Evolutionary conservation across 2,329 filamentous ascomycete genomes (phyloP).

Genomic region (Xylariaceae sp.): DNA sequence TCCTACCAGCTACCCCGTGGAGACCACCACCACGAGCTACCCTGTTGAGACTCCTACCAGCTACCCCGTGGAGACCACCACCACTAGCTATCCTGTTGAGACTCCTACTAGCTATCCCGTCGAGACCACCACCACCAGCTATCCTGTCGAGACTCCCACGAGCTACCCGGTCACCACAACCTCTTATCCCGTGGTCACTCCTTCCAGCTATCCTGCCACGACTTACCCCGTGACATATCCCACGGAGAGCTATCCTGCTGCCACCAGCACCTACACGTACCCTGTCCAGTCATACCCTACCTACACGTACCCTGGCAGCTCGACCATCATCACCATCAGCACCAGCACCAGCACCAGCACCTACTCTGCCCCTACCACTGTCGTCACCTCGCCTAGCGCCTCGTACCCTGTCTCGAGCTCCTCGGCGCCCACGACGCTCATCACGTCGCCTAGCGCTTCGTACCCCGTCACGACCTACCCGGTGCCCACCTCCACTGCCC

Average conservation of each 20-base stretch:
- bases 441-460: background rate
- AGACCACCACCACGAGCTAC: constrained; percentile 36
- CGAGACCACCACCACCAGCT: background rate
- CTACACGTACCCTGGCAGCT: background rate
- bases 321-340: background rate
- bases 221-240: too few species aligned
- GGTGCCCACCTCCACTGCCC: constrained; percentile 1
- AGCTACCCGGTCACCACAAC: constrained; percentile 4
- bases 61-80: constrained; percentile 3
- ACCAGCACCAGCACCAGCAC: background rate
- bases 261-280: constrained; percentile 2
- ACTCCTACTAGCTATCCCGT: constrained; percentile 4
- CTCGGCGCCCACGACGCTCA: background rate
- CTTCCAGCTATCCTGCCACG: constrained; percentile 3
- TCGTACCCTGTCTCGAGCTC: background rate
- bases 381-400: background rate
- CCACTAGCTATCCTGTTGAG: constrained; percentile 2
- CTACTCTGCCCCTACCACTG: background rate
- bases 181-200: constrained; percentile 1
- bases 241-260: constrained; percentile 1
- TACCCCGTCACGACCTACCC: constrained; percentile 2
- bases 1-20: constrained; percentile 1
- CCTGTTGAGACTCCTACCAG: constrained; percentile 30
- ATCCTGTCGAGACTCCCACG: background rate
- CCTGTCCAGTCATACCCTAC: background rate